phyloP scores from a whole-genome alignment of 2,329 filamentous ascomycete genomes.

The Neurospora crassa region DNA sequence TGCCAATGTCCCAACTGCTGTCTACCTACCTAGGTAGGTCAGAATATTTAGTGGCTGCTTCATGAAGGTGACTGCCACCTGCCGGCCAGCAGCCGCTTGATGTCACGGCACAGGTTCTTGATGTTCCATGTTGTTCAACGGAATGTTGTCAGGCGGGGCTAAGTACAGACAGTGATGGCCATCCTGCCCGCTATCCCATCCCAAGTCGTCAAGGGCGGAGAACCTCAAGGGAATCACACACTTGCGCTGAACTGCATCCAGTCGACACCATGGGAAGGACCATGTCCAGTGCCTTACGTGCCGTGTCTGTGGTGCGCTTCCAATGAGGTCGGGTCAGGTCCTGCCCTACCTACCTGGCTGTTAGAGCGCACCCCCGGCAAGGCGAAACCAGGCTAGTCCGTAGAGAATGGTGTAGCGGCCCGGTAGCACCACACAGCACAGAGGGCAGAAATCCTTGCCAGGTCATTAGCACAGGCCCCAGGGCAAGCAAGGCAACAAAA shows the following conservation, averaged over 20 bases:
- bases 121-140: neutral
- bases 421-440: neutral
- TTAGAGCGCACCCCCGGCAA: neutral
- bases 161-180: neutral
- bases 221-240: neutral
- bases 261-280: neutral
- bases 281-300: neutral
- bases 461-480: neutral
- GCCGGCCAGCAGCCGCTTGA: neutral
- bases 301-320: neutral
- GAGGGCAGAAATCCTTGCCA: neutral
- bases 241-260: neutral
- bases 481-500: neutral
- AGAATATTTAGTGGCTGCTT: slow-evolving; percentile 1
- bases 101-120: neutral
- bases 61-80: slow-evolving; percentile 12
- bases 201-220: neutral
- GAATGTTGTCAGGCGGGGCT: neutral
- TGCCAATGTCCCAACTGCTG: neutral
- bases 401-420: neutral
- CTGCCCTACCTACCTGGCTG: neutral
- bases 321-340: neutral
- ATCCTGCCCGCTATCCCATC: neutral
- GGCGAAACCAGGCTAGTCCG: neutral
- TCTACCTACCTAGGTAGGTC: neutral